Conservation (phyloP, 2,329 filamentous ascomycete species). For the Penicillium janthinellum region DNA sequence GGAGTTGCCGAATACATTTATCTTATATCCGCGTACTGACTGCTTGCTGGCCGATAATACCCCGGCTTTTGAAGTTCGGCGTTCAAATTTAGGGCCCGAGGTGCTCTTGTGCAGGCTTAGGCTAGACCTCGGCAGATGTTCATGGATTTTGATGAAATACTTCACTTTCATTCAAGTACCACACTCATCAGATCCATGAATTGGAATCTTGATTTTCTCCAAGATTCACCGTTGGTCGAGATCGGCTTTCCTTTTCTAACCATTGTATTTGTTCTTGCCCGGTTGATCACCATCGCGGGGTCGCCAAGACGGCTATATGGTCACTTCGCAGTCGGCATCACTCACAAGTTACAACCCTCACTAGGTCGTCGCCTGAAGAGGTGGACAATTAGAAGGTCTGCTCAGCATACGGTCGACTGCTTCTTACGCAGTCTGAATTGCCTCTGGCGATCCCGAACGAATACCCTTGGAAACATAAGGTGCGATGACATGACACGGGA, state of each 20-base stretch:
- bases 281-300: background rate
- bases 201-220: background rate
- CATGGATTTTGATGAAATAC: background rate
- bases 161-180: background rate
- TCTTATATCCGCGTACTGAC: background rate
- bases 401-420: no score
- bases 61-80: background rate
- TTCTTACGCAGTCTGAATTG: slow-evolving; percentile 8
- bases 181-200: background rate
- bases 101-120: background rate
- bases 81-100: background rate
- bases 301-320: slow-evolving; percentile 2
- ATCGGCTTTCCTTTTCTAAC: no score
- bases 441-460: slow-evolving; percentile 17
- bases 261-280: background rate
- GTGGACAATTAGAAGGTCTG: slow-evolving; percentile 21
- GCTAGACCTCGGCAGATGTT: background rate
- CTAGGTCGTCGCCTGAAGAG: slow-evolving; percentile 30
- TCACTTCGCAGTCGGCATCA: background rate
- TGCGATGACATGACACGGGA: background rate
- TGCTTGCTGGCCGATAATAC: background rate
- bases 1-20: background rate
- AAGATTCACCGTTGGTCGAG: background rate
- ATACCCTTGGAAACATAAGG: background rate
- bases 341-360: slow-evolving; percentile 23